These are phyloP conservation scores for Penicillium sp. DNA, from an alignment of 2,329 filamentous ascomycete species.

Conservation along the genomic window DNA sequence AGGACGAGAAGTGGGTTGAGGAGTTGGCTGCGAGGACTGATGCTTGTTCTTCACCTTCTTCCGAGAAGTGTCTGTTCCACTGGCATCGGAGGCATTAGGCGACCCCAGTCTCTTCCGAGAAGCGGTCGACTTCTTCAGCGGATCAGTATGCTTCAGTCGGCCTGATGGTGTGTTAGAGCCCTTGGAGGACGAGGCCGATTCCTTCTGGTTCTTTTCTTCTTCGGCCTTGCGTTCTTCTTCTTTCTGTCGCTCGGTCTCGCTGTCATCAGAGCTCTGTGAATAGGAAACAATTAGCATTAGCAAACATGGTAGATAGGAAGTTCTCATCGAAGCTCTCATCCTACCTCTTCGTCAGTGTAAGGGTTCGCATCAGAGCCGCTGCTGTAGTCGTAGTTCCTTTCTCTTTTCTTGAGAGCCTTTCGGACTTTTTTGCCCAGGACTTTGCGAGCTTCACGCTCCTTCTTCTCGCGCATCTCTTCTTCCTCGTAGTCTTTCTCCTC, in stretches of 20 bases:
- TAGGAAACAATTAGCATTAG: constrained; percentile 1
- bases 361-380: constrained; percentile 63
- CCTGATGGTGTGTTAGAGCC: constrained; percentile 67
- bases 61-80: constrained; percentile 81
- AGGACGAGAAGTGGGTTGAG: constrained; percentile 55
- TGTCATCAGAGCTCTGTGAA: constrained; percentile 58
- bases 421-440: constrained; percentile 72
- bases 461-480: constrained; percentile 62
- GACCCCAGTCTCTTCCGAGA: constrained; percentile 81
- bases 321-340: constrained; percentile 5
- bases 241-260: constrained; percentile 62
- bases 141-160: constrained; percentile 53
- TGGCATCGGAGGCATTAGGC: constrained; percentile 83
- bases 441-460: constrained; percentile 66
- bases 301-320: background rate
- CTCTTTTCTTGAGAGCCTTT: constrained; percentile 78
- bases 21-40: constrained; percentile 28
- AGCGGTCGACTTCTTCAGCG: constrained; percentile 54
- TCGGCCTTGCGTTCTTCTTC: constrained; percentile 60
- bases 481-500: constrained; percentile 70
- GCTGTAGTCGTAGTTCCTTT: constrained; percentile 83
- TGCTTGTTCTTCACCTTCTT: constrained; percentile 76
- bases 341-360: constrained; percentile 54
- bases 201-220: constrained; percentile 54
- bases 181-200: constrained; percentile 62